A percentile compares a stretch with the other conserved stretches of the same genome.
Evolutionary conservation across 371 early-diverging fungal species (phyloP).

Genomic region (Mortierella sp.): DNA sequence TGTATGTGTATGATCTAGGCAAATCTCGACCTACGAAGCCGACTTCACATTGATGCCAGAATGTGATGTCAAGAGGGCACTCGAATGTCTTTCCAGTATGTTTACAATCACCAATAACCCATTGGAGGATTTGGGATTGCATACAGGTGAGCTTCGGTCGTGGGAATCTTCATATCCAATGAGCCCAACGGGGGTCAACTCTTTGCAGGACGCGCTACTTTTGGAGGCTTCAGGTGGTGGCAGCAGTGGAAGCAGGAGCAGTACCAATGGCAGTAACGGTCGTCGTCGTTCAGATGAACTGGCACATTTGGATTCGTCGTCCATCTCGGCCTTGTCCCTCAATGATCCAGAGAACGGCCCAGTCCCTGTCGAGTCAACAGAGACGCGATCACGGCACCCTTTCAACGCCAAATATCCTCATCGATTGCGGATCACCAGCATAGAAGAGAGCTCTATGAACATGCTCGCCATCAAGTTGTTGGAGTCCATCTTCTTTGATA

Average conservation of each 20-base stretch:
- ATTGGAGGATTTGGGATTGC: slow-evolving; percentile 25
- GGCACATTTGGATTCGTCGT: background rate
- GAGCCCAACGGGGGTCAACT: slow-evolving; percentile 20
- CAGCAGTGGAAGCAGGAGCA: slow-evolving; percentile 4
- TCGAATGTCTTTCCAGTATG: slow-evolving; percentile 16
- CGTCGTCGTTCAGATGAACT: background rate
- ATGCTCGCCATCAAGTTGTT: slow-evolving; percentile 27
- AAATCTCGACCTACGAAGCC: slow-evolving; percentile 44
- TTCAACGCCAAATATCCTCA: slow-evolving; percentile 32
- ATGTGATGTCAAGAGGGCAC: slow-evolving; percentile 24
- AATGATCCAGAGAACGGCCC: background rate
- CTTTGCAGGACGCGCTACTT: slow-evolving; percentile 33
- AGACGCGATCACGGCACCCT: slow-evolving; percentile 16
- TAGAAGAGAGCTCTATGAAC: slow-evolving; percentile 33
- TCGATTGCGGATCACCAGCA: slow-evolving; percentile 33
- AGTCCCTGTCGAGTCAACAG: background rate
- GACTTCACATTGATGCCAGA: slow-evolving; percentile 39
- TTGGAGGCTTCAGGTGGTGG: slow-evolving; percentile 7
- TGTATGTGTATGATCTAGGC: slow-evolving; percentile 7
- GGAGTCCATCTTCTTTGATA: slow-evolving; percentile 48
- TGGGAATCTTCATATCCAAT: slow-evolving; percentile 32
- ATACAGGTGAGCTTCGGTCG: slow-evolving; percentile 15
- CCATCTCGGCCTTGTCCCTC: slow-evolving; percentile 13
- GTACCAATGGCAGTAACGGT: slow-evolving; percentile 3
- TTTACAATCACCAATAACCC: slow-evolving; percentile 42